Evolutionary conservation across 257 asterid species (phyloP).

Genomic region (Capsicum chinense): DNA sequence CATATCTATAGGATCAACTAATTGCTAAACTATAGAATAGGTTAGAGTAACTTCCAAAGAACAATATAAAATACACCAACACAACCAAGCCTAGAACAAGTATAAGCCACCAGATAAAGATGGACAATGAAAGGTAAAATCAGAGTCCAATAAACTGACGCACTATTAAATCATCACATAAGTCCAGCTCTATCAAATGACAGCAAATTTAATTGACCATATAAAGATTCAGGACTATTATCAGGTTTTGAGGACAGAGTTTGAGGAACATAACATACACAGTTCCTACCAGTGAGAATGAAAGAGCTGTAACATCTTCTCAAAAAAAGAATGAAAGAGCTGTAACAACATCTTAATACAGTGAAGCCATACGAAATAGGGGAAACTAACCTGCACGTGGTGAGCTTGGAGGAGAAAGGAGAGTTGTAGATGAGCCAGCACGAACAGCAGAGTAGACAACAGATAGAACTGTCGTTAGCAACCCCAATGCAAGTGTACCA

Average conservation of each 20-base stretch:
- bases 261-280: not conserved
- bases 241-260: not conserved
- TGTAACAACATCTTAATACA: not conserved
- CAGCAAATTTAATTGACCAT: not conserved
- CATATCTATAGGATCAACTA: not conserved
- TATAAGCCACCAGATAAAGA: not conserved
- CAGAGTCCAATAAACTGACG: not conserved
- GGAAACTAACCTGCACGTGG: conserved; percentile 81
- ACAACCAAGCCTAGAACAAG: conserved; percentile 2
- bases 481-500: conserved; percentile 73
- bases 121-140: conserved; percentile 10
- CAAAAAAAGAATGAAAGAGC: not conserved
- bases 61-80: not conserved
- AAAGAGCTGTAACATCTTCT: not conserved
- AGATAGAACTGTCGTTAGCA: conserved; percentile 81
- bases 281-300: not conserved
- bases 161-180: not conserved
- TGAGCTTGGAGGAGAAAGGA: conserved; percentile 93
- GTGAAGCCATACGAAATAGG: not conserved
- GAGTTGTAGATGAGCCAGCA: conserved; percentile 89
- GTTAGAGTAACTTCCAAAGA: not conserved
- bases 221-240: not conserved
- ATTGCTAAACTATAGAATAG: not conserved
- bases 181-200: not conserved
- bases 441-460: conserved; percentile 97